Conservation (phyloP, 2,329 filamentous ascomycete species). For the Xylariomycetidae sp. region DNA sequence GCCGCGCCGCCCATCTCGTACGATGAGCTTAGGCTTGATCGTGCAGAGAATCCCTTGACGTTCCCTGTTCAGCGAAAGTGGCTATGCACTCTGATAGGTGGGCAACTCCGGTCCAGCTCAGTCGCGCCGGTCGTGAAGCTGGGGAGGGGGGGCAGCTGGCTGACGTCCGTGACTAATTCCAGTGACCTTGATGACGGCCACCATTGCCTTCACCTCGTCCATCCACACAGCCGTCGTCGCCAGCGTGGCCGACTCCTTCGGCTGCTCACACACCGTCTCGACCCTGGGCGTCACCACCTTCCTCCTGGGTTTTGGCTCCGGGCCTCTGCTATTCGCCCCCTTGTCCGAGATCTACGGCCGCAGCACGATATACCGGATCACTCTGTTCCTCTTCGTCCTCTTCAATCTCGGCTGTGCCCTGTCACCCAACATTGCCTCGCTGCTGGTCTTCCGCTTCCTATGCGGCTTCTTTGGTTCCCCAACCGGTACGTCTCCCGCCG, state of each 20-base stretch:
- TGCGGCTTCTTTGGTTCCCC: not conserved
- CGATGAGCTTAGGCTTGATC: too few species aligned
- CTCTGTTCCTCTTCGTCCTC: not conserved
- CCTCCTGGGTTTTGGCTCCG: not conserved
- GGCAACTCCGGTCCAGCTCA: too few species aligned
- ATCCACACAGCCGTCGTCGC: too few species aligned
- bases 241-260: not conserved
- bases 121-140: too few species aligned
- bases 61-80: too few species aligned
- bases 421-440: not conserved
- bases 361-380: not conserved
- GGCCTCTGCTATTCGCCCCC: slow-evolving; percentile 1
- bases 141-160: too few species aligned
- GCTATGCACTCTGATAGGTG: too few species aligned
- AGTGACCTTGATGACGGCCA: too few species aligned
- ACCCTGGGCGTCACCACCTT: not conserved
- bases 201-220: too few species aligned
- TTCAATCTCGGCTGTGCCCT: slow-evolving; percentile 1
- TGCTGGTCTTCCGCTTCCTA: slow-evolving; percentile 1
- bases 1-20: too few species aligned
- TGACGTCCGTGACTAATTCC: too few species aligned
- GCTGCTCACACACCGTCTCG: not conserved
- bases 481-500: not conserved
- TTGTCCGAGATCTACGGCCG: slow-evolving; percentile 2
- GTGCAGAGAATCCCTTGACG: too few species aligned